Evolutionary conservation across 768 basidiomycete genomes (phyloP).

Genomic region (Psilocybe subaeruginosa): DNA sequence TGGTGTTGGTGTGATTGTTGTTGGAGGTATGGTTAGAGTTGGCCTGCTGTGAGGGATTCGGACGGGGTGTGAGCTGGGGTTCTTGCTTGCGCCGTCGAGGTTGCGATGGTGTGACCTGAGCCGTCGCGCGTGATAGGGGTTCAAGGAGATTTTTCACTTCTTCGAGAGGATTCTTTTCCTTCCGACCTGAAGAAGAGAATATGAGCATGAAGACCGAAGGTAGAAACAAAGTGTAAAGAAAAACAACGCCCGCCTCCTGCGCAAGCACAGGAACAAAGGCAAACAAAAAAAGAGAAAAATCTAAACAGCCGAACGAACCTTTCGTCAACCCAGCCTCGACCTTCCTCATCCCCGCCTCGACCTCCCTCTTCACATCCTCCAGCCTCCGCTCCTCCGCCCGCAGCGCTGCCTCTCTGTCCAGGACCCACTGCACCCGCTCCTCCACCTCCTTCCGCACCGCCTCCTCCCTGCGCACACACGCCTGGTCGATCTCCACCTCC

Average conservation of each 20-base stretch:
- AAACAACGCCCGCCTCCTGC: too few relatives aligned
- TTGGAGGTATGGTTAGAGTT: not conserved
- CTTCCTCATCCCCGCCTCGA: conserved; percentile 52
- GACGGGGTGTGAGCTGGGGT: conserved; percentile 29
- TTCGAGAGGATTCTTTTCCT: conserved; percentile 65
- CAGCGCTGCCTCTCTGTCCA: conserved; percentile 55
- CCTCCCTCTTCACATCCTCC: conserved; percentile 43
- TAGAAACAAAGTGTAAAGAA: too few relatives aligned
- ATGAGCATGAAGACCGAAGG: too few relatives aligned
- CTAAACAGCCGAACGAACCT: too few relatives aligned
- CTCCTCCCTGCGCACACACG: conserved; percentile 57
- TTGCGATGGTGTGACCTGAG: conserved; percentile 27
- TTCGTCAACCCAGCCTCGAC: conserved; percentile 35
- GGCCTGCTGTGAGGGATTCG: conserved; percentile 28
- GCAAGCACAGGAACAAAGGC: too few relatives aligned
- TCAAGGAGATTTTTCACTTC: conserved; percentile 75
- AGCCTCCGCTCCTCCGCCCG: conserved; percentile 53
- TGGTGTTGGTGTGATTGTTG: conserved; percentile 7
- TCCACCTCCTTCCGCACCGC: conserved; percentile 57
- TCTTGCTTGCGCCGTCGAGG: conserved; percentile 22
- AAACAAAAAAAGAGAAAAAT: too few relatives aligned
- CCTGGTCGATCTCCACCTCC: conserved; percentile 66
- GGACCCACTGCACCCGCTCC: conserved; percentile 50
- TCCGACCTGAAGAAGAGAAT: conserved; percentile 37
- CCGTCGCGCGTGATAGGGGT: conserved; percentile 41